A percentile compares a stretch with the other conserved stretches of the same genome.
Conservation (phyloP, 257 asterid genomes). For the Salvia miltiorrhiza region DNA sequence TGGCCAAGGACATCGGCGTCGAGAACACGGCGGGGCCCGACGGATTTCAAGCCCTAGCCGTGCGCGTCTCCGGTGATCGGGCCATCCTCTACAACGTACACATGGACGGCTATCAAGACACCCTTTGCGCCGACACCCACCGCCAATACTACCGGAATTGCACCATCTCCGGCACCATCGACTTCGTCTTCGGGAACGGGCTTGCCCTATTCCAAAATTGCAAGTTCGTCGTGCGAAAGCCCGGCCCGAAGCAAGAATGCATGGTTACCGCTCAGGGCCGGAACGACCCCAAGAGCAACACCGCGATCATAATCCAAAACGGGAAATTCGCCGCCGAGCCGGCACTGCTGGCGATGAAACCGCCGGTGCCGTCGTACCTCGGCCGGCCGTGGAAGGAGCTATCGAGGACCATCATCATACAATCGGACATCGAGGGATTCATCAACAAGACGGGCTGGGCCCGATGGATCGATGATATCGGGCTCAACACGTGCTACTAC, state of each 20-base stretch:
- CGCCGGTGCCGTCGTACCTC: constrained; percentile 23
- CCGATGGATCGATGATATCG: constrained; percentile 33
- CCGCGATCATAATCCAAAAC: constrained; percentile 43
- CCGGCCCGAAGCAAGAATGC: constrained; percentile 35
- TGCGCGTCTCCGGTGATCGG: constrained; percentile 43
- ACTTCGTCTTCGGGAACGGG: constrained; percentile 60
- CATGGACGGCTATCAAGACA: constrained; percentile 57
- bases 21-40: constrained; percentile 62
- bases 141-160: constrained; percentile 58
- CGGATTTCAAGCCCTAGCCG: constrained; percentile 62
- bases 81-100: constrained; percentile 44
- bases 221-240: constrained; percentile 49
- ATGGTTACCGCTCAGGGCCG: constrained; percentile 69
- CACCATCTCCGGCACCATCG: constrained; percentile 57
- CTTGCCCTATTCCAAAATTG: constrained; percentile 53
- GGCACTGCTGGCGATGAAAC: background rate
- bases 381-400: constrained; percentile 48
- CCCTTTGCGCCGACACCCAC: constrained; percentile 43
- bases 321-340: constrained; percentile 37
- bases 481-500: constrained; percentile 32
- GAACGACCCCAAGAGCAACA: constrained; percentile 14
- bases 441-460: constrained; percentile 44
- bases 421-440: constrained; percentile 27
- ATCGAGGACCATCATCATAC: constrained; percentile 47
- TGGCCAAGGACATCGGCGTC: constrained; percentile 47